Evolutionary conservation across 495 filamentous ascomycete species (phyloP).

Genomic region (Podospora didyma): DNA sequence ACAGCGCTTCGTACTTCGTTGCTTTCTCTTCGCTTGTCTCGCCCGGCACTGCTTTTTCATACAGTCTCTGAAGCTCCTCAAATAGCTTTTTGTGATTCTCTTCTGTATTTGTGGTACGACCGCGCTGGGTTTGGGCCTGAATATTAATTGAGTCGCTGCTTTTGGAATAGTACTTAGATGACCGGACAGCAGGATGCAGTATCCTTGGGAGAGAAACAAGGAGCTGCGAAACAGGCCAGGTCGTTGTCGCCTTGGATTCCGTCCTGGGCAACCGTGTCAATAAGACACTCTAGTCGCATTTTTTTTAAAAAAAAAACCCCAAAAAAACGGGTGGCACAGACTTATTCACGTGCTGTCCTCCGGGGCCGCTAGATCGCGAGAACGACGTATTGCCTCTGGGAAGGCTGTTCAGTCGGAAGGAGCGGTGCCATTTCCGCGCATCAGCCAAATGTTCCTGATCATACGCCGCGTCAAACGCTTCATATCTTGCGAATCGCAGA

Average conservation of each 20-base stretch:
- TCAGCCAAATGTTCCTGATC: slow-evolving; percentile 59
- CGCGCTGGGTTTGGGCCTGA: slow-evolving; percentile 42
- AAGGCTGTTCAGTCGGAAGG: slow-evolving; percentile 58
- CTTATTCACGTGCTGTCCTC: slow-evolving; percentile 98
- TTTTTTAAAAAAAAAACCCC: neutral
- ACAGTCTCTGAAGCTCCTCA: slow-evolving; percentile 60
- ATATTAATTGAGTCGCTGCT: slow-evolving; percentile 52
- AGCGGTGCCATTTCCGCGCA: slow-evolving; percentile 71
- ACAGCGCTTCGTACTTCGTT: slow-evolving; percentile 39
- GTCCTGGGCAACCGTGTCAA: slow-evolving; percentile 54
- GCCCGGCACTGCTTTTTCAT: slow-evolving; percentile 36
- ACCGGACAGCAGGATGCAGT: slow-evolving; percentile 58
- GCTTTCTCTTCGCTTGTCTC: slow-evolving; percentile 34
- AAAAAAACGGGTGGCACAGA: slow-evolving; percentile 40
- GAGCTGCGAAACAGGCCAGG: slow-evolving; percentile 55
- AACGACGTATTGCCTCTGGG: slow-evolving; percentile 68
- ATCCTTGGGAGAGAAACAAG: slow-evolving; percentile 61
- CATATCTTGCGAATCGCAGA: slow-evolving; percentile 26
- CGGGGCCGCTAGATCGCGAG: slow-evolving; percentile 85
- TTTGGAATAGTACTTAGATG: slow-evolving; percentile 66
- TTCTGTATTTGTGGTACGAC: slow-evolving; percentile 41
- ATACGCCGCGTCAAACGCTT: slow-evolving; percentile 35
- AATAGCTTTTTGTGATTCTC: slow-evolving; percentile 42
- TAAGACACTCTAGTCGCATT: neutral
- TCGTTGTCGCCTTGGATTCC: slow-evolving; percentile 83